phyloP scores from a whole-genome alignment of 1,284 basidiomycete species.

The Pisolithus thermaeus region DNA sequence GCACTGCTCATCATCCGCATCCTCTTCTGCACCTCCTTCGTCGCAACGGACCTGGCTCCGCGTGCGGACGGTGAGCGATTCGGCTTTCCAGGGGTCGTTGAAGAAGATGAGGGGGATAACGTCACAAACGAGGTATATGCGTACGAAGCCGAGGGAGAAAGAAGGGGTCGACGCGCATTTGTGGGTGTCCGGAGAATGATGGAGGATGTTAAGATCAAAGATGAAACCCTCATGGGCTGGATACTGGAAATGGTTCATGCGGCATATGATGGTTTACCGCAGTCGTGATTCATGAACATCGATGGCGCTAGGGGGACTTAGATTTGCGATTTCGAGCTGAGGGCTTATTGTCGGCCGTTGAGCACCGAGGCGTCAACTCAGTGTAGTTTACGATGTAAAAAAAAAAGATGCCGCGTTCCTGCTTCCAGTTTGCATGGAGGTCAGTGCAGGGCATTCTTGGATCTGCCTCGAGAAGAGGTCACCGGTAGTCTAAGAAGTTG shows the following conservation, averaged over 20 bases:
- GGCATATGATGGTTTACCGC: constrained; percentile 29
- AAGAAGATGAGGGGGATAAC: constrained; percentile 57
- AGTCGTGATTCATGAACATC: constrained; percentile 7
- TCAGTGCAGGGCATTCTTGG: too few relatives aligned
- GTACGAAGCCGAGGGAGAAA: constrained; percentile 58
- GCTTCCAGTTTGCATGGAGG: too few relatives aligned
- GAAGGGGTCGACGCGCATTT: constrained; percentile 65
- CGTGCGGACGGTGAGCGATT: constrained; percentile 73
- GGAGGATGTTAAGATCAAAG: constrained; percentile 60
- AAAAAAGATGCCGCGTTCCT: background rate
- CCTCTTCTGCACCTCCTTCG: constrained; percentile 69
- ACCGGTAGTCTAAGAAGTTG: too few relatives aligned
- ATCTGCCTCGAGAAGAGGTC: too few relatives aligned
- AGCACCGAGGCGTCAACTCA: too few relatives aligned
- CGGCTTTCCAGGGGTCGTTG: constrained; percentile 71
- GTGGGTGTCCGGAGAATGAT: constrained; percentile 52
- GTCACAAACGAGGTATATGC: constrained; percentile 24
- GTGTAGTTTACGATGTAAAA: background rate
- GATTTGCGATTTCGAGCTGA: too few relatives aligned
- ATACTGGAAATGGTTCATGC: constrained; percentile 74
- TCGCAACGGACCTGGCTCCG: constrained; percentile 62
- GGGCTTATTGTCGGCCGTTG: too few relatives aligned
- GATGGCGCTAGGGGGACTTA: too few relatives aligned
- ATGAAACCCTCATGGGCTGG: constrained; percentile 71
- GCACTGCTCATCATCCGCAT: constrained; percentile 71